Conservation (phyloP, 2,329 filamentous ascomycete species). For the Colletotrichum tofieldiae region DNA sequence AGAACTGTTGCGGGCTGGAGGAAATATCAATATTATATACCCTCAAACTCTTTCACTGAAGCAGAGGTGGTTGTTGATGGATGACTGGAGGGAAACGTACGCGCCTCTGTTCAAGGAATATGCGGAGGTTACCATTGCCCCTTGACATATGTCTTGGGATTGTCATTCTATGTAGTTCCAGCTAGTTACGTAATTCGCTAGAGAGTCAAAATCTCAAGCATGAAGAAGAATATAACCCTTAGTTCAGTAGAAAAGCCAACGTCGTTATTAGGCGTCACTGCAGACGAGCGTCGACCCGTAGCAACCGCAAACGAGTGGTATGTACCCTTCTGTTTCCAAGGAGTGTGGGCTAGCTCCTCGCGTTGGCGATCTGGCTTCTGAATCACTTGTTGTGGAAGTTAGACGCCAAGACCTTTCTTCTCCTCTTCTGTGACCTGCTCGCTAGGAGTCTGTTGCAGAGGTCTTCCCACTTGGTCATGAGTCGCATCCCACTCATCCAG, state of each 20-base stretch:
- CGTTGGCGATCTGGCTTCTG: not conserved
- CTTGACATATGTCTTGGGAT: not conserved
- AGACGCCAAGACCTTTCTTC: not conserved
- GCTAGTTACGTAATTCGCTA: no score
- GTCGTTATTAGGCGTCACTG: no score
- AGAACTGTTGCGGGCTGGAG: not conserved
- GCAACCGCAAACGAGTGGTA: no score
- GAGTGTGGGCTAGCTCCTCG: not conserved
- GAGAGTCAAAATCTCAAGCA: no score
- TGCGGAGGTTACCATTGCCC: not conserved
- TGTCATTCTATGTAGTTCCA: no score
- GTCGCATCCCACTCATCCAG: not conserved
- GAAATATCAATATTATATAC: not conserved
- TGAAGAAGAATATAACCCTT: no score
- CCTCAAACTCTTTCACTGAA: not conserved
- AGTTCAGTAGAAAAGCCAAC: no score
- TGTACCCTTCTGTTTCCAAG: no score
- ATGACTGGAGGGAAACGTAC: not conserved
- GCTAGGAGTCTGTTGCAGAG: not conserved
- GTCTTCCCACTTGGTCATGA: not conserved
- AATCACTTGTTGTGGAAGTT: not conserved
- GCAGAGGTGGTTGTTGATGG: conserved; percentile 2
- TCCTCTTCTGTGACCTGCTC: not conserved
- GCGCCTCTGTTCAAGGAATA: not conserved
- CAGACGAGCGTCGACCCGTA: not conserved